A percentile compares a stretch with the other conserved stretches of the same genome.
These are phyloP conservation scores for Trifolium repens DNA, from an alignment of 306 rosid species.

Conservation along the genomic window DNA sequence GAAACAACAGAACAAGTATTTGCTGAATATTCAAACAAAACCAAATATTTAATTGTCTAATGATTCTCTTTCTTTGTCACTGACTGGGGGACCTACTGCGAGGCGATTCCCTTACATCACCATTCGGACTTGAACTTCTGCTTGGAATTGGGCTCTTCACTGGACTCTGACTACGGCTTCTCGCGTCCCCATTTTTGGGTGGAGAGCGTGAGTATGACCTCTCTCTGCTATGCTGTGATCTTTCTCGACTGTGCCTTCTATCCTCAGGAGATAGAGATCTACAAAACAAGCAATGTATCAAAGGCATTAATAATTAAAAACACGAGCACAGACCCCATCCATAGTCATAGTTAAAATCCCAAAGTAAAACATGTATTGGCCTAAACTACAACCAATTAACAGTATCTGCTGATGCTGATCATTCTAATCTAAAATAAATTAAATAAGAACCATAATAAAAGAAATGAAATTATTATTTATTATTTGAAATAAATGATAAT, in stretches of 20 bases:
- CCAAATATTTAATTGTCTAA: conserved; percentile 33
- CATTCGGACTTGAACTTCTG: conserved; percentile 57
- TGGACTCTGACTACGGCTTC: conserved; percentile 80
- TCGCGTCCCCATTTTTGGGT: conserved; percentile 66
- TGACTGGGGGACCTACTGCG: conserved; percentile 73
- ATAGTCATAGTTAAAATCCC: background rate
- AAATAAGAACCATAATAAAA: background rate
- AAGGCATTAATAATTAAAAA: background rate
- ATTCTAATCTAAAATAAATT: background rate
- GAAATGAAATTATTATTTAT: background rate
- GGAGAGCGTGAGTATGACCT: conserved; percentile 75
- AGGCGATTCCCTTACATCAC: conserved; percentile 56
- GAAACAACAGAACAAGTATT: background rate
- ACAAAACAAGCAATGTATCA: conserved; percentile 31
- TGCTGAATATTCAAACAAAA: conserved; percentile 34
- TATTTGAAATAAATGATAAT: background rate
- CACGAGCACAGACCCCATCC: background rate
- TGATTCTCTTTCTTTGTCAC: conserved; percentile 40
- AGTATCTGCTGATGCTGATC: background rate
- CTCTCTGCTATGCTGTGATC: conserved; percentile 62
- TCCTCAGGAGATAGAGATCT: conserved; percentile 82
- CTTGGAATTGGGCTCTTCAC: conserved; percentile 55
- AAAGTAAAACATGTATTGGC: background rate
- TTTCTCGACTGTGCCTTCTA: conserved; percentile 69
- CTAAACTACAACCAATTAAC: conserved; percentile 11